phyloP scores from a whole-genome alignment of 768 basidiomycete species.

The Crepidotus variabilis region DNA sequence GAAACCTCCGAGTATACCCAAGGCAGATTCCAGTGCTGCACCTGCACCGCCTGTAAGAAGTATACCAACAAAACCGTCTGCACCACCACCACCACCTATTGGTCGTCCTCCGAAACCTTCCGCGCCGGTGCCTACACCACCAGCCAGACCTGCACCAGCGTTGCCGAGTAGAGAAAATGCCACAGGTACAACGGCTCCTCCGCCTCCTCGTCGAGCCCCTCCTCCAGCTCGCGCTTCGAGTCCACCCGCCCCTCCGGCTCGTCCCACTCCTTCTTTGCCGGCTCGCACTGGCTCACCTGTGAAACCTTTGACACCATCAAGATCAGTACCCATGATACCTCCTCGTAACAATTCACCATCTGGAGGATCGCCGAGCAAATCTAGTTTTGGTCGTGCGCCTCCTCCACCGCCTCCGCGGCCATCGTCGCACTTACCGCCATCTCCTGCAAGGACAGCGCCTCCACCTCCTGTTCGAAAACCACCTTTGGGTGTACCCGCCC shows the following conservation, averaged over 20 bases:
- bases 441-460: constrained; percentile 29
- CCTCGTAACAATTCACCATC: constrained; percentile 17
- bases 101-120: constrained; percentile 30
- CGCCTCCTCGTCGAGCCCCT: constrained; percentile 38
- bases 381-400: constrained; percentile 20
- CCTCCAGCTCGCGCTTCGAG: constrained; percentile 29
- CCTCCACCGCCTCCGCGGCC: constrained; percentile 24
- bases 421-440: constrained; percentile 13
- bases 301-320: constrained; percentile 30
- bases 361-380: constrained; percentile 20
- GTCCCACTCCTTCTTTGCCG: constrained; percentile 39
- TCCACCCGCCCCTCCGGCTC: constrained; percentile 32
- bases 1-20: constrained; percentile 65
- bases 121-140: constrained; percentile 25
- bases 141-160: constrained; percentile 28
- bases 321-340: constrained; percentile 17
- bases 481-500: constrained; percentile 22
- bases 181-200: constrained; percentile 28
- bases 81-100: constrained; percentile 28
- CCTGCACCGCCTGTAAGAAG: constrained; percentile 29
- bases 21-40: constrained; percentile 33
- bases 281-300: constrained; percentile 33
- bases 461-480: constrained; percentile 38
- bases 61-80: constrained; percentile 27
- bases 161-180: constrained; percentile 8